Base-by-base conservation (phyloP, 164 flowering plant species). In the Macadamia integrifolia region DNA sequence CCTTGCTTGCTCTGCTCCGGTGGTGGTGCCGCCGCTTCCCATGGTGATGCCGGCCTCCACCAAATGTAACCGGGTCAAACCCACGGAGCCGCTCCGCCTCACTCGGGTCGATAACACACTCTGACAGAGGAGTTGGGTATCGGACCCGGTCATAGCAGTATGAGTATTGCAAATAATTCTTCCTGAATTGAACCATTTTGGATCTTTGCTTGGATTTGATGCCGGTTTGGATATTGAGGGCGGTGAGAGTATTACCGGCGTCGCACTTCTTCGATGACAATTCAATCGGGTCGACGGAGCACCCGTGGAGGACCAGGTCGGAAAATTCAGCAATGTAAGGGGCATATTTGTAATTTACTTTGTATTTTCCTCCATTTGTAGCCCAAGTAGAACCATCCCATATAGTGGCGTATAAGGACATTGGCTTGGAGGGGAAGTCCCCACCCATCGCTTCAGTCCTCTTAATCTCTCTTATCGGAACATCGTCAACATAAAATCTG, bases 371-470 rank as follows among this genome's bases (percentile, higher is more conserved):
- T 56, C 96, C 96, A 65, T 79, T 83, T 28, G 98, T 89, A 46
- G 97, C 98, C 98, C 98, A 92, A 58, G 72, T 78, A 1, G 98
- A 92, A 2, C 84, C 98, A 72, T 92, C 98, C 98, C 98, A 92
- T 61, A 92, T 87, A 46, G 98, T 92, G 29, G 93, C 87, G 69
- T 88, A 90, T 59, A 92, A 61, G 11, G 97, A 81, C 98, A 93
- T 93, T 17, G 98, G 98, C 81, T 90, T 92, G 0, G 92, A 80
- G 0, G 97, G 97, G 75, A 81, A 92, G 70, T 90, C 91, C 40
- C 89, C 91, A 44, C 89, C 87, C 93, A 88, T 88, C 9, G 82
- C 76, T 63, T 71, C 82, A 42, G 77, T 85, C 67, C 89, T 81
- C 72, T 69, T 74, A 32, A 85, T 67, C 77, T 88, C 92, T 76